Percentiles rank a stretch among this genome's conserved stretches.
Conservation (phyloP, 2,329 filamentous ascomycete genomes). For the Neopestalotiopsis rosae region DNA sequence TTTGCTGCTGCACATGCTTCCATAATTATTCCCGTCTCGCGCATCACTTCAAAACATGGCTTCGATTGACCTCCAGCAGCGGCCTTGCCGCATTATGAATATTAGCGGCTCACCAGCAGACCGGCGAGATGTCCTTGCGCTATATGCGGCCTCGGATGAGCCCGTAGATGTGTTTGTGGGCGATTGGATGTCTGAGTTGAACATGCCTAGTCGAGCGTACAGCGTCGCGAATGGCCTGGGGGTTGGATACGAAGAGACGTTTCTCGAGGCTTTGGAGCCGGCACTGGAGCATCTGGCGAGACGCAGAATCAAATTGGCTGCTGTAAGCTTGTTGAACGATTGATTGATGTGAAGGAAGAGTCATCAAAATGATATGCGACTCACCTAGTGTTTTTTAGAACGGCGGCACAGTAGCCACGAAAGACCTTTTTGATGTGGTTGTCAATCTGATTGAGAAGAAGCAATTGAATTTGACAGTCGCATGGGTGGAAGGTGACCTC, state of each 20-base stretch:
- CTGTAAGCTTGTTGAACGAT: slow-evolving; percentile 12
- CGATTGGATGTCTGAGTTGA: slow-evolving; percentile 20
- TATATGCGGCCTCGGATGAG: slow-evolving; percentile 18
- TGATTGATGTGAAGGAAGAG: too few relatives aligned
- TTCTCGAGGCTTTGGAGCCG: slow-evolving; percentile 18
- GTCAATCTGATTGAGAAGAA: slow-evolving; percentile 21
- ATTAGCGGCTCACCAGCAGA: slow-evolving; percentile 13
- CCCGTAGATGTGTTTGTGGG: slow-evolving; percentile 19
- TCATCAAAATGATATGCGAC: background rate
- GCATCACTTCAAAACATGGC: background rate
- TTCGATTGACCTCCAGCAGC: background rate
- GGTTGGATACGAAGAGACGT: slow-evolving; percentile 16
- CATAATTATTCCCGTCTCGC: background rate
- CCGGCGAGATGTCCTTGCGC: slow-evolving; percentile 5
- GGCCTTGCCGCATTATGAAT: slow-evolving; percentile 15
- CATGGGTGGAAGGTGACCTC: slow-evolving; percentile 36
- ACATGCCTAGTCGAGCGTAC: slow-evolving; percentile 18
- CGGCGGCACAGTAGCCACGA: slow-evolving; percentile 33
- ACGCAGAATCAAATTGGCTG: slow-evolving; percentile 31
- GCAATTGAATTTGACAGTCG: slow-evolving; percentile 31
- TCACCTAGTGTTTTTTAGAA: slow-evolving; percentile 21
- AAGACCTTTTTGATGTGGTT: slow-evolving; percentile 14
- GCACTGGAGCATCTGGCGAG: slow-evolving; percentile 16
- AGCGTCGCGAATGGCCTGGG: slow-evolving; percentile 4
- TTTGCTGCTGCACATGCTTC: background rate